Evolutionary conservation across 2,329 filamentous ascomycete genomes (phyloP), one percentile per base, ranked within the genome.

Genomic region (Teratosphaeria epicoccoides): DNA sequence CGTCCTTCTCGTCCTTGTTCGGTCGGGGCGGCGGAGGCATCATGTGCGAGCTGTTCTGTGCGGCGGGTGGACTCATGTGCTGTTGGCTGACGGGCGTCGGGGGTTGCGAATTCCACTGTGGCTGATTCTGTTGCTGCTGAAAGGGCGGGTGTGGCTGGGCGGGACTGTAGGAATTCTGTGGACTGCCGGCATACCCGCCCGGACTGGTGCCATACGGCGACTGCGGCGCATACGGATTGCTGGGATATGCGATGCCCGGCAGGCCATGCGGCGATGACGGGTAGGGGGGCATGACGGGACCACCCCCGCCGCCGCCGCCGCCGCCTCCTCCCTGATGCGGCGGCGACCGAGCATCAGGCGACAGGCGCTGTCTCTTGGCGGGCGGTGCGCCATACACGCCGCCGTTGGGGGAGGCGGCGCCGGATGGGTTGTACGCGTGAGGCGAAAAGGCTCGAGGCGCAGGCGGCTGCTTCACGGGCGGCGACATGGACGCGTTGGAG

Each of bases 291-390:
- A 54, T 55, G 20, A 46, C 44, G 11, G 44, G 11, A 24, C 58
- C 76, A 52, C 84, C 83, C 29, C 14, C 11, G 29, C 11, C 11
- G 14, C 14, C 11, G 29, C 29, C 29, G 29, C 14, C 14, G 29
- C 44, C 44, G n/a, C 23, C 17, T 4, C 23, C 25, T 28, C 20
- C 44, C 59, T 84, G 49, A 12, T 46, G 49, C 25, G 44, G 82
- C 40, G 64, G 76, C 49, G 85, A 83, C n/a, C 76, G 71, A 28
- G 83, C 79, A 52, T 82, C 83, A 49, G 84, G 83, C 24, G 84
- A 87, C 46, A 87, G 72, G 52, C 81, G 84, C 66, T 79, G 83
- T 66, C 86, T 80, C 72, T 93, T 91, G 53, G 79, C 80, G 14
- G 87, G 83, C 47, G 85, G 85, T 47, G 79, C 70, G 84, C 65